Evolutionary conservation across 192 early-diverging fungal genomes (phyloP), one percentile per base, ranked within the genome.

Genomic region (Coemansia sp.): DNA sequence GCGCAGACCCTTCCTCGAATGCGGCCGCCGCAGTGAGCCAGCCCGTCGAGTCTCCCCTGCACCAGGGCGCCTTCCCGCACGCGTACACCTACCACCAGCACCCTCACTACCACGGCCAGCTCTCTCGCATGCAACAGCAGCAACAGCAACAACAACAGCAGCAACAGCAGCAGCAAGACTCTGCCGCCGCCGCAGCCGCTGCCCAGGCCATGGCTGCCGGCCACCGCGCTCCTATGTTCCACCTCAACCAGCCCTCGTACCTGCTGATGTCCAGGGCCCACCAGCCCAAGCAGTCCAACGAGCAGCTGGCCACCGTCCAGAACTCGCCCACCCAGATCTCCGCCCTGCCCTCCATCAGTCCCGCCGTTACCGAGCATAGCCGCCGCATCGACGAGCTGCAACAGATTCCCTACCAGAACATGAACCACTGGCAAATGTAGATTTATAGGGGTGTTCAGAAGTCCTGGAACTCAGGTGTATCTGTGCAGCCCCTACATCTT

Each of bases 1-100:
- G 56, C 59, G 43, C 63, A 56, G 58, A 57, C 58, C 53, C 62
- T 69, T 34, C 72, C 72, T 30, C 66, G 71, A 51, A 66, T 74
- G 64, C 71, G 71, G 0, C 71, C 71, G 38, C 71, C 71, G 18
- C 71, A 74, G 53, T 74, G 60, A 53, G 17, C 8, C 21, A 17
- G 15, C 23, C 11, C 6, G 36, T 37, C 6, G 47, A 15, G 41
- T 40, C 28, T 26, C 53, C 31, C 39, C 51, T 41, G 21, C 38
- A 44, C 15, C 42, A 63, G 26, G 55, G 11, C 39, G 39, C 39
- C n/a, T 11, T 15, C 6, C 31, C 39, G 18, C 37, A 34, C 15
- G 12, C 40, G 3, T 20, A 43, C 14, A 31, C 17, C 20, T 45
- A 58, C 21, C 53, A 46, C n/a, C 28, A 38, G 16, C 40, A 56